These are phyloP conservation scores for Scedosporium apiospermum DNA, from an alignment of 2,329 filamentous ascomycete species.

Conservation along the genomic window DNA sequence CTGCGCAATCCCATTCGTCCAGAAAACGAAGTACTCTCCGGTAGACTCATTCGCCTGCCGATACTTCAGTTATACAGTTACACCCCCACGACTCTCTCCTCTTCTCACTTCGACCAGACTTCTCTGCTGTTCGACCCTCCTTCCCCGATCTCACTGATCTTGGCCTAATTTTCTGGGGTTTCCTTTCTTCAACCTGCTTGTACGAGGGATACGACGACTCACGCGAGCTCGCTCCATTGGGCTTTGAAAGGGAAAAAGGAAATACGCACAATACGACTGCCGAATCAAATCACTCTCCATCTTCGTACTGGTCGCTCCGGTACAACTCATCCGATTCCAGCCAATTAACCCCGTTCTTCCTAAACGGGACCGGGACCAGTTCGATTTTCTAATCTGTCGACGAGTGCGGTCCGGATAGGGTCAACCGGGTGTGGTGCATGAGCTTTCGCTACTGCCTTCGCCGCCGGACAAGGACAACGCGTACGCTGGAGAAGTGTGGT, in stretches of 20 bases:
- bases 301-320: background rate
- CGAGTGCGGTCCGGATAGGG: too few species aligned
- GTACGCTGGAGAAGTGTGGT: too few species aligned
- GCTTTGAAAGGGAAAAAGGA: background rate
- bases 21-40: background rate
- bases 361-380: background rate
- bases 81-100: too few species aligned
- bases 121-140: background rate
- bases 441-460: too few species aligned
- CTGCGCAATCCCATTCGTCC: background rate
- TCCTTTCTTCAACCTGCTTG: background rate
- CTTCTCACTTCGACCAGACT: background rate
- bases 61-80: too few species aligned
- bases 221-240: background rate
- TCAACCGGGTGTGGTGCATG: too few species aligned
- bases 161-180: background rate
- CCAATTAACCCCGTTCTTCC: background rate
- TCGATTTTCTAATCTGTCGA: background rate
- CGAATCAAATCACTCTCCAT: background rate
- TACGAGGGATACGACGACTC: background rate
- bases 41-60: background rate
- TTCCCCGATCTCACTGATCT: background rate
- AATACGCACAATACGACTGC: background rate
- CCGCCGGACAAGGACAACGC: too few species aligned
- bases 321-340: background rate